These are phyloP conservation scores for Paspalum vaginatum DNA, from an alignment of 176 grass and related monocot genomes.

Conservation along the genomic window DNA sequence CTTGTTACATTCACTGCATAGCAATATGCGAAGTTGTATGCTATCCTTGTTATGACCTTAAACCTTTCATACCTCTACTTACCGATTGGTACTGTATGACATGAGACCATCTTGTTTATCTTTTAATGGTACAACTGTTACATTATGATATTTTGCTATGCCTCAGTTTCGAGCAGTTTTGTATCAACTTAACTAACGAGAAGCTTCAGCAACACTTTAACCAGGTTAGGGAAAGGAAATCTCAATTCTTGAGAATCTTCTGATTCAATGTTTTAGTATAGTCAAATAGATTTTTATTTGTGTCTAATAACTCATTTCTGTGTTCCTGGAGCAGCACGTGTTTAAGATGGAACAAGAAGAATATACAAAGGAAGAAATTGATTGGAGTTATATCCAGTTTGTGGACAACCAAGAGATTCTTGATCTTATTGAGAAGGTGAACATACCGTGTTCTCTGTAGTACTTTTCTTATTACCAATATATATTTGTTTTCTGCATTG, in stretches of 20 bases:
- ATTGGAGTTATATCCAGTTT: slow-evolving; percentile 99
- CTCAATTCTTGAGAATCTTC: slow-evolving; percentile 30
- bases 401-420: slow-evolving; percentile 97
- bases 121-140: slow-evolving; percentile 25
- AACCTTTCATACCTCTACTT: slow-evolving; percentile 21
- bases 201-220: slow-evolving; percentile 99
- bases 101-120: slow-evolving; percentile 34
- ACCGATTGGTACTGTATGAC: slow-evolving; percentile 1
- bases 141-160: slow-evolving; percentile 43
- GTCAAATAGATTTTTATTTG: slow-evolving; percentile 24
- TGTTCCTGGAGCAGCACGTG: slow-evolving; percentile 76
- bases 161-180: slow-evolving; percentile 96
- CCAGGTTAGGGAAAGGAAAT: slow-evolving; percentile 62
- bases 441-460: slow-evolving; percentile 3
- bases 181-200: slow-evolving; percentile 99
- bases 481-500: slow-evolving; percentile 13
- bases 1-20: slow-evolving; percentile 1
- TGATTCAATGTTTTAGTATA: slow-evolving; percentile 28
- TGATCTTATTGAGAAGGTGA: slow-evolving; percentile 99
- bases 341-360: slow-evolving; percentile 99
- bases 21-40: slow-evolving; percentile 20
- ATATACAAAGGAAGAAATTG: slow-evolving; percentile 98
- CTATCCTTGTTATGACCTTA: slow-evolving; percentile 3
- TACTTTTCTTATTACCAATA: slow-evolving; percentile 28
- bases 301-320: slow-evolving; percentile 12